Conservation (phyloP, 331 rosid species). For the Pyrus hybrid region DNA sequence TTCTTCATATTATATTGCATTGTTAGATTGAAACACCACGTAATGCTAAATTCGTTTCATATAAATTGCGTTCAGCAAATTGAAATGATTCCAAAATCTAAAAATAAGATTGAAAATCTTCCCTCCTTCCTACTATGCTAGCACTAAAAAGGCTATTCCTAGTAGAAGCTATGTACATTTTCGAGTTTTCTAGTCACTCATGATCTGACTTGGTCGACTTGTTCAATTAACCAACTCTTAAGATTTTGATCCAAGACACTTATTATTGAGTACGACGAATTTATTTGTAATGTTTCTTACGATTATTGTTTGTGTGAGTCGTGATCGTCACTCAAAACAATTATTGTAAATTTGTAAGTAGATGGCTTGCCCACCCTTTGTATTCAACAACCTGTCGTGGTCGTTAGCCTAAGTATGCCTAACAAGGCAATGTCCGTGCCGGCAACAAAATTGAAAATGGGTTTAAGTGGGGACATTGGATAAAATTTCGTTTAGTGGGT, state of each 20-base stretch:
- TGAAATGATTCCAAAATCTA: no score
- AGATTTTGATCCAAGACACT: not conserved
- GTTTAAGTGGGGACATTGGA: not conserved
- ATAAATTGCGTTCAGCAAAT: accelerated
- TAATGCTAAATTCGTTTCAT: no score
- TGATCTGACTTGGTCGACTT: no score
- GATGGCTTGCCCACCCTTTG: not conserved
- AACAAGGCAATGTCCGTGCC: not conserved
- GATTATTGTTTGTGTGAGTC: not conserved
- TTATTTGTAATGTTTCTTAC: no score
- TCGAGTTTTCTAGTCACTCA: no score
- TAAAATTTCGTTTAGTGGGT: not conserved
- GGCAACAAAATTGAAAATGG: not conserved
- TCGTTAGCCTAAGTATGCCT: not conserved
- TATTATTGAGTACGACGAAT: not conserved
- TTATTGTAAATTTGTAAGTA: not conserved
- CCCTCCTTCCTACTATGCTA: not conserved
- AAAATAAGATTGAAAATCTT: not conserved
- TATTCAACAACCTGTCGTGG: not conserved
- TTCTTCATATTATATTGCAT: no score
- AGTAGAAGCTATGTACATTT: no score
- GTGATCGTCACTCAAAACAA: not conserved
- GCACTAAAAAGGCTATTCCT: no score
- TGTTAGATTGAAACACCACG: no score
- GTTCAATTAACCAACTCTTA: not conserved